Conservation (phyloP, 148 eudicot species). For the Rhododendron kiyosumense region DNA sequence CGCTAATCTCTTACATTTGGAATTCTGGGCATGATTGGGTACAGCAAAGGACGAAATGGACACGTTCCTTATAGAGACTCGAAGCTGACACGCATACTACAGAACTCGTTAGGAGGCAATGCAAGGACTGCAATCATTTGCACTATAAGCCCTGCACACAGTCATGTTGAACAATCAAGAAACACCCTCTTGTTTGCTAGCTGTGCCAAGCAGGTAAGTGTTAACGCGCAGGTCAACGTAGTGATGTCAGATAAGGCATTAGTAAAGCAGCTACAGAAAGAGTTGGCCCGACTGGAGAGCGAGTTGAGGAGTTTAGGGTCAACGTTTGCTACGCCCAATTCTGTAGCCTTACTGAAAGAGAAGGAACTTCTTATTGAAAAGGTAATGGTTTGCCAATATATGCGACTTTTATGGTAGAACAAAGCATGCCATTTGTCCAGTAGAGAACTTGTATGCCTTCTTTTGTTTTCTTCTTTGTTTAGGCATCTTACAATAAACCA, state of each 20-base stretch:
- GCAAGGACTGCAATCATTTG: conserved; percentile 96
- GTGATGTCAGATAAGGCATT: conserved; percentile 96
- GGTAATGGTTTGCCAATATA: conserved; percentile 33
- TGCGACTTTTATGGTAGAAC: too few species aligned
- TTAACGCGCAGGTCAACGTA: conserved; percentile 79
- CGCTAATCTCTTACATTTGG: background rate
- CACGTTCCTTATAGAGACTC: conserved; percentile 94
- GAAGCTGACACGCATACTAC: conserved; percentile 96
- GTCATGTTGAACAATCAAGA: conserved; percentile 85
- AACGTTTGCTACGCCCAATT: conserved; percentile 31
- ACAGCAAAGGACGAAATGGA: conserved; percentile 79
- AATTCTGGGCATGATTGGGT: background rate
- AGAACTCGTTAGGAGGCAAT: conserved; percentile 91
- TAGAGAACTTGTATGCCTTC: background rate
- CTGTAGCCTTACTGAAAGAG: conserved; percentile 44
- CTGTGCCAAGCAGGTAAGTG: conserved; percentile 83
- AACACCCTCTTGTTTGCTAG: conserved; percentile 87
- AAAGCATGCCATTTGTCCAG: background rate
- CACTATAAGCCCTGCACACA: conserved; percentile 90
- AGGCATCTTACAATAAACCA: background rate
- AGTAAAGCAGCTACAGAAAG: conserved; percentile 74
- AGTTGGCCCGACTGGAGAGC: conserved; percentile 63
- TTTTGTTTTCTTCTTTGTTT: background rate
- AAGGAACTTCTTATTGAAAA: conserved; percentile 81
- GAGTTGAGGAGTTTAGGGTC: conserved; percentile 50